These are phyloP conservation scores for Penicillium herquei DNA, from an alignment of 495 filamentous ascomycete species.

Conservation along the genomic window DNA sequence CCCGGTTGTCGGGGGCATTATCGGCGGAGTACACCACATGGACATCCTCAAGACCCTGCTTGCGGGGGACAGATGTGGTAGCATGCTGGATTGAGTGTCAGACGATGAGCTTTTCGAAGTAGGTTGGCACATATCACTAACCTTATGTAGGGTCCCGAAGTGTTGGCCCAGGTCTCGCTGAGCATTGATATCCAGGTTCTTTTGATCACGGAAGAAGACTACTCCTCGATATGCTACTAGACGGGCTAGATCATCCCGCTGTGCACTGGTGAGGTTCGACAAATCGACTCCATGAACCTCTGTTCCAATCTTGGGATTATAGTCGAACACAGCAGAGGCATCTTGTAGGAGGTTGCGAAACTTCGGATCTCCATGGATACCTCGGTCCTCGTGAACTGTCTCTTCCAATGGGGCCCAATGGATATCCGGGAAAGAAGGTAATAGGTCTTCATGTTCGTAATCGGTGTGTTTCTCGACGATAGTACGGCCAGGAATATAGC, in stretches of 20 bases:
- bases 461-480: conserved; percentile 41
- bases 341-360: conserved; percentile 52
- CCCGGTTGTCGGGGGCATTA: conserved; percentile 59
- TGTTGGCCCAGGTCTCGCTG: conserved; percentile 65
- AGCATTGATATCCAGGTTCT: conserved; percentile 63
- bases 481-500: conserved; percentile 50
- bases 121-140: conserved; percentile 10
- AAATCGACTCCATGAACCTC: conserved; percentile 71
- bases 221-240: conserved; percentile 70
- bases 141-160: conserved; percentile 66
- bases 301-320: conserved; percentile 69
- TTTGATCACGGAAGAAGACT: conserved; percentile 70
- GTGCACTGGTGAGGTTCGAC: conserved; percentile 60
- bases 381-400: conserved; percentile 54
- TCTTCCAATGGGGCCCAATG: conserved; percentile 53
- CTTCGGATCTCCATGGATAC: conserved; percentile 50
- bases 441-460: conserved; percentile 57
- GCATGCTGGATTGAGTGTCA: conserved; percentile 36
- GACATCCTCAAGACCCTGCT: conserved; percentile 62
- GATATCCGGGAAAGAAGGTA: conserved; percentile 56
- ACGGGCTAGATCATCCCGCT: conserved; percentile 73
- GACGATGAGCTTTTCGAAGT: not conserved
- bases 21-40: conserved; percentile 67
- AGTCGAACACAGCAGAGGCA: conserved; percentile 56
- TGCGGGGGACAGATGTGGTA: conserved; percentile 58